Percentiles rank a stretch among this genome's conserved stretches.
phyloP scores from a whole-genome alignment of 2,329 filamentous ascomycete species.

The Phialophora expanda region DNA sequence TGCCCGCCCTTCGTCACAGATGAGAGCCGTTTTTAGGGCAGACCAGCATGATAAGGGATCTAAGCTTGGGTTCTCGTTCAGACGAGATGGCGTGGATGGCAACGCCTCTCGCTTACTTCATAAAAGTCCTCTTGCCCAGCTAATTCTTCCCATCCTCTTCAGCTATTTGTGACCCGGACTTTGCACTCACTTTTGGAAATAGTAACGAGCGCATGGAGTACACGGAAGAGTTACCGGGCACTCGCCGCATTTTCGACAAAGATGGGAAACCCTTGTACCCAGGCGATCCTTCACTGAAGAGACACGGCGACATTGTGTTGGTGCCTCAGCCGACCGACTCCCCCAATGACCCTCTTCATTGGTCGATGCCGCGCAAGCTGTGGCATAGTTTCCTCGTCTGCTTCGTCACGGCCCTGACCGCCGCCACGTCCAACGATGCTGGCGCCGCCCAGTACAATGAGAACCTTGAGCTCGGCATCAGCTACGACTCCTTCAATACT shows the following conservation, averaged over 20 bases:
- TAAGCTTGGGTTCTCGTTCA: conserved; percentile 14
- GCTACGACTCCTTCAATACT: conserved; percentile 60
- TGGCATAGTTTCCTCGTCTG: conserved; percentile 60
- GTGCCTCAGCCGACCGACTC: conserved; percentile 60
- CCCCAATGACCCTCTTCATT: conserved; percentile 61
- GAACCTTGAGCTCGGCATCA: conserved; percentile 57
- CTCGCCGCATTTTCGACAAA: conserved; percentile 37
- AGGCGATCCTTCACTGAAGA: conserved; percentile 38
- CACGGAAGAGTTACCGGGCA: conserved; percentile 36
- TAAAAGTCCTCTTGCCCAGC: conserved; percentile 20
- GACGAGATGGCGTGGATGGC: conserved; percentile 8
- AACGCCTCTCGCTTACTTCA: conserved; percentile 17
- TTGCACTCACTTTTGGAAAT: not conserved
- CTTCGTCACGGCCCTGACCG: conserved; percentile 61
- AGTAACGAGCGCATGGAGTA: conserved; percentile 24
- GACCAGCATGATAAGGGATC: conserved; percentile 23
- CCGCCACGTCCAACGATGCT: conserved; percentile 62
- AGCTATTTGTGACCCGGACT: not conserved
- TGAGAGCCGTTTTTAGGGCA: conserved; percentile 11
- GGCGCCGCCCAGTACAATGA: conserved; percentile 59
- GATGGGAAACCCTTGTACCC: conserved; percentile 34
- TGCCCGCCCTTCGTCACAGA: not conserved
- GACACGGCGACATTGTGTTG: conserved; percentile 55
- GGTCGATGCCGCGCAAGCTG: conserved; percentile 55
- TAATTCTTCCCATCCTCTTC: conserved; percentile 4